phyloP scores from a whole-genome alignment of 1,139 yeast species.

The Kodamaea arcana region DNA sequence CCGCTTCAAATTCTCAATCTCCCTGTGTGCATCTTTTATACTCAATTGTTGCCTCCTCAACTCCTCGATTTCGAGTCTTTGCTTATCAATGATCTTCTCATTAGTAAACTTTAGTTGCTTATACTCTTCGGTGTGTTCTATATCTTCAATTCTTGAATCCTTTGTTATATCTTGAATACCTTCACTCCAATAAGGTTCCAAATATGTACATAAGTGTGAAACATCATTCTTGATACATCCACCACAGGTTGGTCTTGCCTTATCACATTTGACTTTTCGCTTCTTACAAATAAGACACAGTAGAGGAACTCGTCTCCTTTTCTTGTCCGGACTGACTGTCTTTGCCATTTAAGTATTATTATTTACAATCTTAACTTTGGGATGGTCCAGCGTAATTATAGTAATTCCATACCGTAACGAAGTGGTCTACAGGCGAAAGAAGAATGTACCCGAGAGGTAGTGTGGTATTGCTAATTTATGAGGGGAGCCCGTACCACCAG shows the following conservation, averaged over 20 bases:
- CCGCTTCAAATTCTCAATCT: background rate
- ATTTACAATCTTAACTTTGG: background rate
- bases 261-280: constrained; percentile 46
- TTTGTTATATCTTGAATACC: background rate
- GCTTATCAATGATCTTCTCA: constrained; percentile 22
- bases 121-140: constrained; percentile 17
- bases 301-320: constrained; percentile 38
- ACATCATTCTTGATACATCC: constrained; percentile 44
- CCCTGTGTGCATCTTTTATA: too few species aligned
- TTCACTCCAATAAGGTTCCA: constrained; percentile 39
- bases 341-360: background rate
- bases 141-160: background rate
- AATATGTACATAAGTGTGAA: constrained; percentile 38
- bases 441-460: background rate
- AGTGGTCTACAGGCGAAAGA: background rate
- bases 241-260: constrained; percentile 39
- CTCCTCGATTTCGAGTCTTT: constrained; percentile 34
- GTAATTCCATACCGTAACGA: background rate
- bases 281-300: constrained; percentile 42
- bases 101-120: constrained; percentile 18
- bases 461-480: background rate
- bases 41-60: constrained; percentile 30
- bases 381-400: background rate
- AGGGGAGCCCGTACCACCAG: too few species aligned
- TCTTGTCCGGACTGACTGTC: constrained; percentile 11